These are phyloP conservation scores for Hygrocybe coccinea DNA, from an alignment of 768 basidiomycete species.

Conservation along the genomic window DNA sequence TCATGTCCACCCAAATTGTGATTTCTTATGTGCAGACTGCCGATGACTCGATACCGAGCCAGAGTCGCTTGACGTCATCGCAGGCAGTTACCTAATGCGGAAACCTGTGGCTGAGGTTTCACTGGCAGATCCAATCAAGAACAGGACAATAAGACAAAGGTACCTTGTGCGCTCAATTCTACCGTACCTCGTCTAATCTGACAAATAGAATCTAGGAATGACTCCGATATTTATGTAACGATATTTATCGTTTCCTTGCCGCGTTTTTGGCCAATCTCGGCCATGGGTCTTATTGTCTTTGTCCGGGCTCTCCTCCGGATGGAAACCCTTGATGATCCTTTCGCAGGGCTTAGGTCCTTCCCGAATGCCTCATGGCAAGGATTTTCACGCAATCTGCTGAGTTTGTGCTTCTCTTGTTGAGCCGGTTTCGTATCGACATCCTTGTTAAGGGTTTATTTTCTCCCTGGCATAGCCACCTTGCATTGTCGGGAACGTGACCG, in stretches of 20 bases:
- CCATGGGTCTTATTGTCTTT: slow-evolving; percentile 3
- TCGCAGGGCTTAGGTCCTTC: background rate
- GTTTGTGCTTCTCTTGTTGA: background rate
- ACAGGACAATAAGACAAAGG: slow-evolving; percentile 42
- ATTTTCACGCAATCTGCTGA: background rate
- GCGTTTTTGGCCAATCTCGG: background rate
- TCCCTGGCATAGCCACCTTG: background rate
- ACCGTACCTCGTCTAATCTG: background rate
- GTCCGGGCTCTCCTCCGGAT: background rate
- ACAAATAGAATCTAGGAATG: background rate
- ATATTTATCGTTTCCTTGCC: background rate
- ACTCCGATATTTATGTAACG: too few relatives aligned
- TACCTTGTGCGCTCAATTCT: slow-evolving; percentile 18
- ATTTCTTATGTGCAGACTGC: background rate
- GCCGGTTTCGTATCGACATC: background rate
- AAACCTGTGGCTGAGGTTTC: slow-evolving; percentile 11
- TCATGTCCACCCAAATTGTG: background rate
- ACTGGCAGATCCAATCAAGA: slow-evolving; percentile 3
- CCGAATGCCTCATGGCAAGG: background rate
- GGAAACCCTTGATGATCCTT: background rate
- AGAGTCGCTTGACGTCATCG: background rate
- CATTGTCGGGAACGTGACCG: background rate
- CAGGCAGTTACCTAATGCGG: slow-evolving; percentile 14
- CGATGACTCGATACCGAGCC: background rate
- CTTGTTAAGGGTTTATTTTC: background rate